phyloP scores from a whole-genome alignment of 495 filamentous ascomycete species.

The Elaphomyces granulatus region DNA sequence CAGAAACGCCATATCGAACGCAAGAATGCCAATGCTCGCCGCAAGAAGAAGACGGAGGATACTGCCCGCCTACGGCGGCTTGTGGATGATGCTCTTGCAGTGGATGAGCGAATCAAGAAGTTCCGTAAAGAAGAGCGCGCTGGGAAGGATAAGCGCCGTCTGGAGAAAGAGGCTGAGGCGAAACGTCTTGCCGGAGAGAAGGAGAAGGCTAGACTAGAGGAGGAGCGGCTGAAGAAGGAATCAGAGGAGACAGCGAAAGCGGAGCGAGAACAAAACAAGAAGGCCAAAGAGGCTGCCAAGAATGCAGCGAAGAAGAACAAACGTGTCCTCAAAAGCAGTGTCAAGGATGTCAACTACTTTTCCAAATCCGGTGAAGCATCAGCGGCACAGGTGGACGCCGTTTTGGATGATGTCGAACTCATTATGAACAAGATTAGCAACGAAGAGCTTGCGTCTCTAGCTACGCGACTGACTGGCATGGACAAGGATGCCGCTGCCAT shows the following conservation, averaged over 20 bases:
- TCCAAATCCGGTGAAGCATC: conserved; percentile 47
- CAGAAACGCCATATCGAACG: conserved; percentile 96
- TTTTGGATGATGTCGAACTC: conserved; percentile 78
- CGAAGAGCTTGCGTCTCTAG: conserved; percentile 72
- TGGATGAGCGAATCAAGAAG: conserved; percentile 90
- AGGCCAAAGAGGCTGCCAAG: conserved; percentile 95
- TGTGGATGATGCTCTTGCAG: conserved; percentile 66
- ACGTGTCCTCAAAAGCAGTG: conserved; percentile 74
- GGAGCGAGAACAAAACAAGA: conserved; percentile 73
- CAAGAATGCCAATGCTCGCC: conserved; percentile 93
- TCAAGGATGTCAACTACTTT: conserved; percentile 94
- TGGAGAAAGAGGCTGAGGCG: conserved; percentile 83
- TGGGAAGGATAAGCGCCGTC: conserved; percentile 81
- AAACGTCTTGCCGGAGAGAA: conserved; percentile 72
- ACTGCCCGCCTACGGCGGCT: conserved; percentile 75
- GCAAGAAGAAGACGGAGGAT: conserved; percentile 99
- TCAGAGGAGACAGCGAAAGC: conserved; percentile 76
- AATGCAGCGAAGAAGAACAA: conserved; percentile 99
- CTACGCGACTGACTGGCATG: conserved; percentile 50
- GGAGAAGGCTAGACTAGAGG: conserved; percentile 59
- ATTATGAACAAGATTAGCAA: conserved; percentile 76
- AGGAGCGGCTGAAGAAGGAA: conserved; percentile 60
- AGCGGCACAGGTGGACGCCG: conserved; percentile 59
- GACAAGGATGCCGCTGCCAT: conserved; percentile 43
- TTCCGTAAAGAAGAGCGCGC: conserved; percentile 86